Base-by-base conservation (phyloP, 208 protist species). In the Leishmania turanica region DNA sequence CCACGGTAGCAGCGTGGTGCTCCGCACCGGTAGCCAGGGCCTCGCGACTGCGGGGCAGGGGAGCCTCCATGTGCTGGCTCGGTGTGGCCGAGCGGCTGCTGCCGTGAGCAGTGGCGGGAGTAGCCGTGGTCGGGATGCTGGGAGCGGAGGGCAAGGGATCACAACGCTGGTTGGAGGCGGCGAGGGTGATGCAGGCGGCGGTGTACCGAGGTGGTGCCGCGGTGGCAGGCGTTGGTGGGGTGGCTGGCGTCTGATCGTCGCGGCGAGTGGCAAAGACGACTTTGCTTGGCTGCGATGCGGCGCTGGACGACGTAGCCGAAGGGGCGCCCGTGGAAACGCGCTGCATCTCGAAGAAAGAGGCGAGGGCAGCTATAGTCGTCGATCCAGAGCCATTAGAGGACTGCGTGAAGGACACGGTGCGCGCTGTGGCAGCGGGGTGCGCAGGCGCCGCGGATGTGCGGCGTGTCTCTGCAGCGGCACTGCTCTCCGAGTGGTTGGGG, bases 171-270 rank as follows among this genome's bases (percentile, higher is more conserved):
- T 51, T 5, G 13, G 71, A 49, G 3, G 73, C 73, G 42, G 70
- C 70, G 42, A 64, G 49, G 8, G 42, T 31, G 47, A 68, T 81
- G 58, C 77, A 85, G 8, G 64, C 51, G 42, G 81, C 81, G 27
- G 81, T 81, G 62, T 85, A 85, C 21, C 81, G 81, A 51, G 81
- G 70, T 45, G 64, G 71, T 13, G 75, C 49, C 40, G 47, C 42
- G 17, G 45, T 15, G 27, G 71, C 49, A 8, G 31, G 27, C 3
- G 73, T 27, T 4, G 73, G 73, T 34, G 54, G 9, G 42, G 70
- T 24, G 53, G 68, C 21, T 27, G 80, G 47, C 75, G 73, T 53
- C 15, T 21, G 72, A 37, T 74, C 80, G 24, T 17, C 9, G 19
- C 65, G 68, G 19, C 54, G 45, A 49, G 45, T 65, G 2, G 24